A percentile compares a stretch with the other conserved stretches of the same genome.
These are phyloP conservation scores for Cladosporium oxysporum DNA, from an alignment of 2,329 filamentous ascomycete genomes.

Conservation along the genomic window DNA sequence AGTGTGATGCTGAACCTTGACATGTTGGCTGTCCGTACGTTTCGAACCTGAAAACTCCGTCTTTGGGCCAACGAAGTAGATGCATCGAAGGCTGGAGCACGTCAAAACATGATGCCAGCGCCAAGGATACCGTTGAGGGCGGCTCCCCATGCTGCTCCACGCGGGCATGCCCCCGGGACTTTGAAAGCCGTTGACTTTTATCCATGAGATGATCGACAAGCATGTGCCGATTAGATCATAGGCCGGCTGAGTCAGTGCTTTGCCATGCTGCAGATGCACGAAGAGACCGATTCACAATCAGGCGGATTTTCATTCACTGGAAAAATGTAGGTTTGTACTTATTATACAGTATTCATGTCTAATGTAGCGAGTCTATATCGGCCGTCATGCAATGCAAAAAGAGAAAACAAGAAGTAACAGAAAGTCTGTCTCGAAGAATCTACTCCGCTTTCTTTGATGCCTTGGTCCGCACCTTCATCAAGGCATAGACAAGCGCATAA, in stretches of 20 bases:
- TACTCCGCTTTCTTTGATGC: slow-evolving; percentile 43
- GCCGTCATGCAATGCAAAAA: neutral
- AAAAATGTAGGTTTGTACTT: neutral
- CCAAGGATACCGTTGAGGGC: slow-evolving; percentile 5
- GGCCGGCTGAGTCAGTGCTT: neutral
- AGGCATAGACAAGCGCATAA: slow-evolving; percentile 41
- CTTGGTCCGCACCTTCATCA: slow-evolving; percentile 48
- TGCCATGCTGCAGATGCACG: neutral
- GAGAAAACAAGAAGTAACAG: neutral
- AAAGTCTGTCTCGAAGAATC: neutral
- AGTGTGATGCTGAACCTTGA: neutral
- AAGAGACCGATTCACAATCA: neutral
- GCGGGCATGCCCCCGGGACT: neutral
- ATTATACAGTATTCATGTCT: slow-evolving; percentile 8
- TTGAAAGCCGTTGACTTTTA: neutral
- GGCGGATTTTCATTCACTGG: neutral
- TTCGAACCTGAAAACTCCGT: neutral
- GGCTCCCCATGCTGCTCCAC: slow-evolving; percentile 1
- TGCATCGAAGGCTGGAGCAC: neutral
- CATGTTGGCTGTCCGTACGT: neutral
- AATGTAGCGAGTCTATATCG: slow-evolving; percentile 5
- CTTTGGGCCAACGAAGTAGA: no score
- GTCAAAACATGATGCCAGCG: neutral
- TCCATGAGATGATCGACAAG: neutral
- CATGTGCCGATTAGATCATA: neutral